Evolutionary conservation across 2,329 filamentous ascomycete species (phyloP).

Genomic region (Ustulina deusta): DNA sequence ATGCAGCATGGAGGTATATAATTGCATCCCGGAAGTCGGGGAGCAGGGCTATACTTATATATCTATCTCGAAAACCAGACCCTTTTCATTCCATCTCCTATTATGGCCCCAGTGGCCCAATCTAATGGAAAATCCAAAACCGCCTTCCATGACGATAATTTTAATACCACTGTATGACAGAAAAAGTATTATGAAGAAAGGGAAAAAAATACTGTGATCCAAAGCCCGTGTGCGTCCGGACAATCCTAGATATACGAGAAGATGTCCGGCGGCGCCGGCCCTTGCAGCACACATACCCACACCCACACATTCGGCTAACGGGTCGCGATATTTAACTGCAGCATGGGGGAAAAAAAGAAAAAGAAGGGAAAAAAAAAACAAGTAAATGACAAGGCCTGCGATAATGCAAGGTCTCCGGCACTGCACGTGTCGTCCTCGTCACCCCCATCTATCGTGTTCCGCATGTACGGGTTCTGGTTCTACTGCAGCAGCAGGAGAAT

Average conservation of each 20-base stretch:
- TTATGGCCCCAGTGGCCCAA: background rate
- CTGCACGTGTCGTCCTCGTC: conserved; percentile 1
- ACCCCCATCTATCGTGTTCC: background rate
- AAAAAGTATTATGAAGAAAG: background rate
- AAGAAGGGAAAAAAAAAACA: background rate
- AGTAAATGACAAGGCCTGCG: background rate
- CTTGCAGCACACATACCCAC: conserved; percentile 14
- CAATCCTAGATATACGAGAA: conserved; percentile 17
- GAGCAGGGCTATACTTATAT: background rate
- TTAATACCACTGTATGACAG: background rate
- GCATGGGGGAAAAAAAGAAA: background rate
- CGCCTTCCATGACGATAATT: background rate
- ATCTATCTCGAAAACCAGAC: background rate
- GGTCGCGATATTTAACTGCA: background rate
- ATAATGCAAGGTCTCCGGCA: conserved; percentile 6
- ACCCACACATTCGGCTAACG: conserved; percentile 11
- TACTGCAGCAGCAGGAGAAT: no score
- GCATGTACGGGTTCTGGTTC: background rate
- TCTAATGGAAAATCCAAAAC: background rate
- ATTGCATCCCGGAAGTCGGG: background rate
- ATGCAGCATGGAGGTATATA: background rate
- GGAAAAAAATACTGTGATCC: background rate
- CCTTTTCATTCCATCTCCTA: background rate
- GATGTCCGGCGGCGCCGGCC: conserved; percentile 18
- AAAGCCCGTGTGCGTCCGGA: conserved; percentile 14